A percentile compares a stretch with the other conserved stretches of the same genome.
phyloP scores from a whole-genome alignment of 805 yeast genomes.

The Hanseniaspora jakobsenii region DNA sequence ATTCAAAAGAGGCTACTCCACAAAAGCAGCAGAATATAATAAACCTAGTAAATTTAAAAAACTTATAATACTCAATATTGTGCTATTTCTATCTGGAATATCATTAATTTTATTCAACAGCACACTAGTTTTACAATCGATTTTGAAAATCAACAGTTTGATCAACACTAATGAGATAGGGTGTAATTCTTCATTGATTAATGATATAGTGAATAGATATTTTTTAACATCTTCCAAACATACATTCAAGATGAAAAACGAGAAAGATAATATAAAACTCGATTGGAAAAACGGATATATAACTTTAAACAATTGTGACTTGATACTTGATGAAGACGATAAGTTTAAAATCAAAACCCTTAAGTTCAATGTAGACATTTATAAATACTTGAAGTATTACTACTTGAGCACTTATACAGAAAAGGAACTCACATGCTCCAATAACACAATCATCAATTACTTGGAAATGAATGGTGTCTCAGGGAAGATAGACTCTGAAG shows the following conservation, averaged over 20 bases:
- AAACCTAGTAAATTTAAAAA: too few species aligned
- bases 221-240: not conserved
- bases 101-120: too few species aligned
- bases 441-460: not conserved
- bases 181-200: too few species aligned
- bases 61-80: not conserved
- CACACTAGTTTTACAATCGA: not conserved
- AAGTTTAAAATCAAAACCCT: slow-evolving; percentile 16
- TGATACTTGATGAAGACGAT: slow-evolving; percentile 2
- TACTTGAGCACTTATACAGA: too few species aligned
- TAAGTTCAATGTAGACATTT: slow-evolving; percentile 24
- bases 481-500: slow-evolving; percentile 4
- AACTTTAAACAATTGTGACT: not conserved
- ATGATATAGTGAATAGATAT: slow-evolving; percentile 1
- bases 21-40: too few species aligned
- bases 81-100: too few species aligned
- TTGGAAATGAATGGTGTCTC: slow-evolving; percentile 7
- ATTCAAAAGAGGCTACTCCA: too few species aligned
- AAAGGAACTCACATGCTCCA: too few species aligned
- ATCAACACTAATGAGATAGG: too few species aligned
- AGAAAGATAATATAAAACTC: not conserved
- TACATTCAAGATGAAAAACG: too few species aligned
- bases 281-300: slow-evolving; percentile 10
- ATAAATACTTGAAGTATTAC: slow-evolving; percentile 21
- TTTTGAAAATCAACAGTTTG: slow-evolving; percentile 9